These are phyloP conservation scores for Calonectria hawksworthii DNA, from an alignment of 2,329 filamentous ascomycete species.

Conservation along the genomic window DNA sequence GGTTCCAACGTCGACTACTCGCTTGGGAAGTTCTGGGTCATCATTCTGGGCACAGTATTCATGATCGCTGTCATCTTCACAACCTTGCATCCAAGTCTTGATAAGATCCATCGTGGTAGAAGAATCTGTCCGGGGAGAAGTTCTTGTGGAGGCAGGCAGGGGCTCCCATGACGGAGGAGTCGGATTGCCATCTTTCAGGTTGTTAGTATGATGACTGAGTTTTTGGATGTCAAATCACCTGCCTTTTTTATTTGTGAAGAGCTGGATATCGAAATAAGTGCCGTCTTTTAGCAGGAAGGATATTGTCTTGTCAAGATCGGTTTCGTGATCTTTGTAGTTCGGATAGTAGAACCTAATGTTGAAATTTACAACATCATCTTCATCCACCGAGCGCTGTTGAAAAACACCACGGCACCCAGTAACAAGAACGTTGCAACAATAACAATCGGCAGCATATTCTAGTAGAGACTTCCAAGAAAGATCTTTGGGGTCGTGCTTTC, in stretches of 20 bases:
- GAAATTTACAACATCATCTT: not conserved
- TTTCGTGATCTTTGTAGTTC: not conserved
- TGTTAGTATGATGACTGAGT: not conserved
- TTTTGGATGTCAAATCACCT: not conserved
- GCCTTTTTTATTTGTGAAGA: constrained; percentile 1
- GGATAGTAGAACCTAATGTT: not conserved
- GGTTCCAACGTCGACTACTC: constrained; percentile 3
- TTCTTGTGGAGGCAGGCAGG: constrained; percentile 2
- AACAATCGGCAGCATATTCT: not conserved
- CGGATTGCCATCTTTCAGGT: not conserved
- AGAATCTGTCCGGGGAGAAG: constrained; percentile 2
- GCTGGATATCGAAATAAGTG: constrained; percentile 8
- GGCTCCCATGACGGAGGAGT: constrained; percentile 15
- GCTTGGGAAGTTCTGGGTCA: constrained; percentile 7
- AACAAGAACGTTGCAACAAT: not conserved
- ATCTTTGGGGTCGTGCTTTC: not conserved
- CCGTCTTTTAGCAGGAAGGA: constrained; percentile 4
- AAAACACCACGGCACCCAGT: not conserved
- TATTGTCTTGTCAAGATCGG: not conserved
- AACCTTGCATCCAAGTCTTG: not conserved
- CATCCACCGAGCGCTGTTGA: not conserved
- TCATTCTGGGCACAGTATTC: not conserved
- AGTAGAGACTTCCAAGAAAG: not conserved
- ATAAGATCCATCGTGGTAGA: not conserved
- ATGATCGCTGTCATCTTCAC: constrained; percentile 2